Base-by-base conservation (phyloP, 1,284 basidiomycete species). In the Fistulinella staudtii region DNA sequence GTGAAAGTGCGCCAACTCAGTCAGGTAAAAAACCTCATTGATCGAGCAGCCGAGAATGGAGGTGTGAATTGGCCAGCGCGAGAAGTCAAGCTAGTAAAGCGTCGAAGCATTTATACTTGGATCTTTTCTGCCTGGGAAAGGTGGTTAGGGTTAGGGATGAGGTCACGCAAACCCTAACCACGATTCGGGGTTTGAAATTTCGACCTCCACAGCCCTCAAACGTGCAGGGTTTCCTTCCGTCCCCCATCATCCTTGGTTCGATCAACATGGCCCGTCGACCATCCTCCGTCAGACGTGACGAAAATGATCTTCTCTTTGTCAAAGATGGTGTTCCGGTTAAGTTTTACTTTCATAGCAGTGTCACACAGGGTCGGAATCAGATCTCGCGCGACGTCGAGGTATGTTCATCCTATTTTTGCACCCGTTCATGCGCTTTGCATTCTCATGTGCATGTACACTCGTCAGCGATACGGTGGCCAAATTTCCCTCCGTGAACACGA, bases 271-370 rank as follows among this genome's bases (percentile, higher is more conserved):
- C 17, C 20, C 34, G 36, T 33, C 35, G 39, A 41, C 21, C 27
- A 15, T 3, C 13, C 24, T n/a, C 14, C 18, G 29, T 15, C 10
- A 28, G 14, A 45, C 20, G 23, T 31, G 48, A 46, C 25, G 39
- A 22, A 11, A 36, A 18, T 17, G 45, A 49, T 41, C 28, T 30
- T 9, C 31, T 65, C 17, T 66, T 63, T 9, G 44, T 52, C 33
- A 53, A 65, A 9, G 37, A 54, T 5, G 61, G 51, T 0, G 8
- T 0, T 4, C 49, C 63, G 7, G 48, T 63, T 40, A 53, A 52
- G 15, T 63, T 63, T 40, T 61, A 46, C 15, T 54, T 63, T 36
- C 64, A 66, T 14, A n/a, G 0, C 4, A 63, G 63, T 7, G 52
- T 63, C 9, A 58, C 17, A 11, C 42, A 63, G 14, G 64, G 61